Percentiles rank a stretch among this genome's conserved stretches.
phyloP scores from a whole-genome alignment of 768 basidiomycete genomes.

The Termitomyces sp. region DNA sequence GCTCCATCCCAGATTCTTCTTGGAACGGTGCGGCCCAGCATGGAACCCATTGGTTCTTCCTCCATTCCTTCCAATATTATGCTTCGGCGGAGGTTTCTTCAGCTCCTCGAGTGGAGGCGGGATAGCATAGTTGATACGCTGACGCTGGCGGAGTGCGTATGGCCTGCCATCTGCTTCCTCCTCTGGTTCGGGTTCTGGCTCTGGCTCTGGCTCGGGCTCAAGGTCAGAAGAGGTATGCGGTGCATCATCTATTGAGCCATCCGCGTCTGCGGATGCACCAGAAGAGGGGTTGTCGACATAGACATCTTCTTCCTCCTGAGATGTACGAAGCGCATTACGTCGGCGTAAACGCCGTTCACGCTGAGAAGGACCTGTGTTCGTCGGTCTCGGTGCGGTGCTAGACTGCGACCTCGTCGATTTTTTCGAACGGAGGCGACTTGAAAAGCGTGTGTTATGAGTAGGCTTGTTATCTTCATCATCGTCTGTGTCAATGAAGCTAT shows the following conservation, averaged over 20 bases:
- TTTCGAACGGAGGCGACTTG: conserved; percentile 35
- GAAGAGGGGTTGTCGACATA: conserved; percentile 45
- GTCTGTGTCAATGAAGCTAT: conserved; percentile 34
- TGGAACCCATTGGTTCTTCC: conserved; percentile 23
- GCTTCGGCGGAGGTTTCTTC: conserved; percentile 36
- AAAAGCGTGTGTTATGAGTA: conserved; percentile 22
- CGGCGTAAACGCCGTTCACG: conserved; percentile 23
- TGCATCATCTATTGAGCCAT: conserved; percentile 55
- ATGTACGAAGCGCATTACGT: conserved; percentile 20
- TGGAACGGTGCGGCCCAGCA: conserved; percentile 24
- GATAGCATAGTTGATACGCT: conserved; percentile 74
- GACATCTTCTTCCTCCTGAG: conserved; percentile 43
- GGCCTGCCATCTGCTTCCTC: conserved; percentile 51
- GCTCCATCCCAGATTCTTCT: conserved; percentile 67
- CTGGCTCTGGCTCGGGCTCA: conserved; percentile 37
- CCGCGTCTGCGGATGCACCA: conserved; percentile 45
- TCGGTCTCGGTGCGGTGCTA: not conserved
- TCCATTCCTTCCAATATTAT: conserved; percentile 20
- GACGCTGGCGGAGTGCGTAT: conserved; percentile 63
- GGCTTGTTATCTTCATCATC: conserved; percentile 38
- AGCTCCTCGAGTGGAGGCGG: conserved; percentile 78
- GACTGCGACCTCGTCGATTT: conserved; percentile 15
- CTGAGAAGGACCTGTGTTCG: conserved; percentile 15
- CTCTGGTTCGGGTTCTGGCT: conserved; percentile 40
- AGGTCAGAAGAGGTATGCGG: conserved; percentile 39